phyloP scores from a whole-genome alignment of 129 eudicot species.

The Centaurea solstitialis region DNA sequence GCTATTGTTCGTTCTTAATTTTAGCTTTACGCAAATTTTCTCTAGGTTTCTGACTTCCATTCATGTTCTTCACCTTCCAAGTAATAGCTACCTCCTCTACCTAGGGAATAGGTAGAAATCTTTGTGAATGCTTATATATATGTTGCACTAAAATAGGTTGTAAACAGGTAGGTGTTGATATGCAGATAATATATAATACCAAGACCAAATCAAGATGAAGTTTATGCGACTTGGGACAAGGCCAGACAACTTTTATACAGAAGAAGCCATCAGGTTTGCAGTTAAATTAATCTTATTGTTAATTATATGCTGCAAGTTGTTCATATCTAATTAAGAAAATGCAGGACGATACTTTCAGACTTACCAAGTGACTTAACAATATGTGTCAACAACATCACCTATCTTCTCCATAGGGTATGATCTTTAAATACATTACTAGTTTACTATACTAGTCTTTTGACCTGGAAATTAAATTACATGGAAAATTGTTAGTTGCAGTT shows the following conservation, averaged over 20 bases:
- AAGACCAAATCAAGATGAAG: slow-evolving; percentile 53
- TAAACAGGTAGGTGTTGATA: slow-evolving; percentile 7
- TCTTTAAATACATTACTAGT: neutral
- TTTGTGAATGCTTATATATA: neutral
- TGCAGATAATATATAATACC: slow-evolving; percentile 2
- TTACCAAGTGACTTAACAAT: slow-evolving; percentile 62
- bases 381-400: slow-evolving; percentile 49
- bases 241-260: slow-evolving; percentile 82
- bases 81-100: neutral
- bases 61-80: neutral
- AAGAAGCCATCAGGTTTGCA: slow-evolving; percentile 68
- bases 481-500: slow-evolving; percentile 64
- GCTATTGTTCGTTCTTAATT: neutral
- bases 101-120: neutral
- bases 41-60: neutral
- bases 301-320: neutral
- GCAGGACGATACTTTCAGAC: slow-evolving; percentile 69
- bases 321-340: neutral
- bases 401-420: slow-evolving; percentile 78
- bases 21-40: neutral
- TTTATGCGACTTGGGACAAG: slow-evolving; percentile 82
- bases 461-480: slow-evolving; percentile 10
- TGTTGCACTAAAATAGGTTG: neutral
- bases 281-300: neutral
- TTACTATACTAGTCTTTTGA: neutral